A percentile compares a stretch with the other conserved stretches of the same genome.
Evolutionary conservation across 768 basidiomycete species (phyloP).

Genomic region (Suillus subaureus): DNA sequence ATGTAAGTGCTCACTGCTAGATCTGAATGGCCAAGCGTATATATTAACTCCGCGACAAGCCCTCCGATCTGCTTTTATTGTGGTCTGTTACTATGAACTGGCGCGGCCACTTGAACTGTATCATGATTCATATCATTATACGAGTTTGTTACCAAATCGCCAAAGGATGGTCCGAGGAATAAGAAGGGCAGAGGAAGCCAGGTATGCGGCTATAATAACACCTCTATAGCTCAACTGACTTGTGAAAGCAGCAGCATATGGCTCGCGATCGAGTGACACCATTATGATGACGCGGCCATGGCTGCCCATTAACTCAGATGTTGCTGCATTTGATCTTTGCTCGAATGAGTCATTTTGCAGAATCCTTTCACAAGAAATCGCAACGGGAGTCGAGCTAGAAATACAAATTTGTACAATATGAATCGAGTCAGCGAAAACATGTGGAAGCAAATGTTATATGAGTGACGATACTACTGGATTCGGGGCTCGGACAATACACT

Average conservation of each 20-base stretch:
- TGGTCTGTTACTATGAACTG: background rate
- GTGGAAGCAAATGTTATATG: no score
- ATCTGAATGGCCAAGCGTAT: no score
- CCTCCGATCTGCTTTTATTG: background rate
- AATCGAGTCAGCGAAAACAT: no score
- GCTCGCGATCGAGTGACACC: background rate
- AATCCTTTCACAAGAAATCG: background rate
- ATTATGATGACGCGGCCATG: background rate
- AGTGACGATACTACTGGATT: no score
- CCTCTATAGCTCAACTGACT: background rate
- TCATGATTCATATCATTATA: background rate
- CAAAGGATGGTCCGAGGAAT: background rate
- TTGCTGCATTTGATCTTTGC: no score
- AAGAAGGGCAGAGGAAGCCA: background rate
- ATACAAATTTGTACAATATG: no score
- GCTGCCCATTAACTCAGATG: background rate
- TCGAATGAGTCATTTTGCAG: background rate
- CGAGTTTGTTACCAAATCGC: background rate
- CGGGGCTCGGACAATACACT: no score
- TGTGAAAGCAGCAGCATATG: background rate
- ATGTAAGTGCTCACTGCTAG: no score
- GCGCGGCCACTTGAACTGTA: background rate
- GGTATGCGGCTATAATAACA: background rate
- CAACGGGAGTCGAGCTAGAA: no score
- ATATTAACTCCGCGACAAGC: background rate